phyloP scores from a whole-genome alignment of 768 basidiomycete species.

The Cystobasidium tubakii region DNA sequence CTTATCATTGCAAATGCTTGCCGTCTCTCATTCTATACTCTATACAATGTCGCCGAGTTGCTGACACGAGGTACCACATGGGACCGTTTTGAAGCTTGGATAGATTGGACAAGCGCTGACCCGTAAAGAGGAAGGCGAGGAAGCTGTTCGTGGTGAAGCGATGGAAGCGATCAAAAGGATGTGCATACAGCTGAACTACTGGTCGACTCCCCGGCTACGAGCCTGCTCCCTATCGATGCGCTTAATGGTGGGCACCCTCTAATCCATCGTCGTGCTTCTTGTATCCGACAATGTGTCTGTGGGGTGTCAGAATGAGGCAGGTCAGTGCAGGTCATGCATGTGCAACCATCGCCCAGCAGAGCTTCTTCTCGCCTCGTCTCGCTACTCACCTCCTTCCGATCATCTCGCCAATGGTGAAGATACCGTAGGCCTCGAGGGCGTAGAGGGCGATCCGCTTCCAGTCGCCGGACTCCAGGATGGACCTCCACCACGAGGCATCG shows the following conservation, averaged over 20 bases:
- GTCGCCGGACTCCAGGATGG: slow-evolving; percentile 60
- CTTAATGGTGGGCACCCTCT: neutral
- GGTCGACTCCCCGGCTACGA: too few species aligned
- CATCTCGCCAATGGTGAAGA: slow-evolving; percentile 91
- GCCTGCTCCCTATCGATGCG: too few species aligned
- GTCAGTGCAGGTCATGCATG: neutral
- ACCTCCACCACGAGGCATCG: slow-evolving; percentile 60
- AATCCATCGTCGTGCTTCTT: neutral
- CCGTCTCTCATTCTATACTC: neutral
- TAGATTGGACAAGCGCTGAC: too few species aligned
- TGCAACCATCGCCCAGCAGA: too few species aligned
- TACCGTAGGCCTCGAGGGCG: slow-evolving; percentile 77
- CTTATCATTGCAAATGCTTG: neutral
- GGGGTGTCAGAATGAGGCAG: neutral
- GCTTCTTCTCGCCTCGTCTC: too few species aligned
- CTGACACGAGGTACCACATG: neutral
- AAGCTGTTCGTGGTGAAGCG: too few species aligned
- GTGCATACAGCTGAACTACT: too few species aligned
- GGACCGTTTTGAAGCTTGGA: neutral
- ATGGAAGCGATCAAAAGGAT: too few species aligned
- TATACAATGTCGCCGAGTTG: neutral
- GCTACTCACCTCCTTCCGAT: slow-evolving; percentile 49
- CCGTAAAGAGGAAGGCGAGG: too few species aligned
- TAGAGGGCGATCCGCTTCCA: slow-evolving; percentile 62
- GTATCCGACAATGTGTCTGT: slow-evolving; percentile 35